Conservation (phyloP, 2,329 filamentous ascomycete species). For the Ascocoryne sarcoides region DNA sequence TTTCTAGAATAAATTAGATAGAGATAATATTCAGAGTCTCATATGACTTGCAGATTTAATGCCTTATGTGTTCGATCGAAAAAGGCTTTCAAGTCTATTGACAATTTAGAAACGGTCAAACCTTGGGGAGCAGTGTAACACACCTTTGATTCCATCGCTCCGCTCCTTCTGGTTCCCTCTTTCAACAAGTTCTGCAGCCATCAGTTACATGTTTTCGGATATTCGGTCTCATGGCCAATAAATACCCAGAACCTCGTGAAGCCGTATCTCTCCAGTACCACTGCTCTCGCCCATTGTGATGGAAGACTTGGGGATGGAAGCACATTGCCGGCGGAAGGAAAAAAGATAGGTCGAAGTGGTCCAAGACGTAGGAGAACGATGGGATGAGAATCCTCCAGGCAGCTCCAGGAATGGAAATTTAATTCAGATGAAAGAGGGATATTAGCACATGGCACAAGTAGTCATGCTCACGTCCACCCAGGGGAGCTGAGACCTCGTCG, state of each 20-base stretch:
- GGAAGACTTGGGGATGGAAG: neutral
- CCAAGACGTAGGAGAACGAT: no score
- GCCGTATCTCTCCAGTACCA: conserved; percentile 5
- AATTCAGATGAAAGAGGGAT: neutral
- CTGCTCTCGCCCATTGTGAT: conserved; percentile 5
- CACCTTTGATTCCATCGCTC: conserved; percentile 12
- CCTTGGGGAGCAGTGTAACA: neutral
- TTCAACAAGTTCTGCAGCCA: neutral
- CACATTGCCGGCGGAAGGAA: no score
- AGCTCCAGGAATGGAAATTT: no score
- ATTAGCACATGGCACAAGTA: no score
- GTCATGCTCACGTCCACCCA: no score
- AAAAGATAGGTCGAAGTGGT: no score
- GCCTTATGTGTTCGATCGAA: conserved; percentile 22
- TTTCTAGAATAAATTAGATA: conserved; percentile 18
- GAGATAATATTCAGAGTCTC: neutral
- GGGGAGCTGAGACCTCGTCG: no score
- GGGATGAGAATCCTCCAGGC: no score
- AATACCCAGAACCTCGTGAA: conserved; percentile 8
- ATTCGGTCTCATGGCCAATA: neutral
- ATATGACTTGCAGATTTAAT: conserved; percentile 20
- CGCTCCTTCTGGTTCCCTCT: conserved; percentile 4
- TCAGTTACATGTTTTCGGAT: neutral
- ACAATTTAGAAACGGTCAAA: conserved; percentile 2
- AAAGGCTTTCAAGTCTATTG: conserved; percentile 23